Evolutionary conservation across 1,284 basidiomycete species (phyloP), one percentile per base, ranked within the genome.

Genomic region (Dichomitus squalens): DNA sequence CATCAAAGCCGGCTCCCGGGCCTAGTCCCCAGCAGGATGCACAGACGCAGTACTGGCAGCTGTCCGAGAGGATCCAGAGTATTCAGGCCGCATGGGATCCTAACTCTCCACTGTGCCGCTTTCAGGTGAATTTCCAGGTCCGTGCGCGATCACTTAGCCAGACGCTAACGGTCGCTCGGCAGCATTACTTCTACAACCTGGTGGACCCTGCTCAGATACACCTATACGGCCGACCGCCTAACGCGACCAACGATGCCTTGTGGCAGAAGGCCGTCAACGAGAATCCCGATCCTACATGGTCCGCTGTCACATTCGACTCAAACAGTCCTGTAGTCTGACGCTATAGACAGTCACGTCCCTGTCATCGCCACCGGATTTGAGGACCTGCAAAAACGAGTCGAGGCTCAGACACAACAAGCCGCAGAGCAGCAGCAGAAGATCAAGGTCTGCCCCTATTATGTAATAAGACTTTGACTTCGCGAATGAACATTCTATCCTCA

Each of bases 121-220:
- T 95, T 75, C 91, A 94, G 76, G 92, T 92, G 61, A 54, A 82
- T 70, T 23, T 50, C 6, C 39, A 14, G n/a, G n/a, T n/a, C n/a
- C n/a, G n/a, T n/a, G 33, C 7, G 18, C 34, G 2, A 20, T 14
- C 20, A n/a, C 16, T 3, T n/a, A 7, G 23, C 11, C 3, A 33
- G 31, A 39, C 9, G 8, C 39, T 48, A 18, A 35, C 11, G 31
- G n/a, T 7, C 46, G 9, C 2, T 21, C 8, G 50, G 16, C 59
- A 92, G 88, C 83, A 93, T 70, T 87, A 85, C 65, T 95, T 93
- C 69, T 95, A 95, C 72, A 95, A 95, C 66, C 78, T 93, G 3
- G 93, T 95, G 6, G 89, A 92, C 62, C 88, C 91, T 0, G 78
- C 78, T 2, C 83, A 89, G 64, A 82, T 90, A 2, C 78, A 77